Percentiles rank a stretch among this genome's conserved stretches.
These are phyloP conservation scores for Talaromyces sp. DNA, from an alignment of 2,329 filamentous ascomycete genomes.

Conservation along the genomic window DNA sequence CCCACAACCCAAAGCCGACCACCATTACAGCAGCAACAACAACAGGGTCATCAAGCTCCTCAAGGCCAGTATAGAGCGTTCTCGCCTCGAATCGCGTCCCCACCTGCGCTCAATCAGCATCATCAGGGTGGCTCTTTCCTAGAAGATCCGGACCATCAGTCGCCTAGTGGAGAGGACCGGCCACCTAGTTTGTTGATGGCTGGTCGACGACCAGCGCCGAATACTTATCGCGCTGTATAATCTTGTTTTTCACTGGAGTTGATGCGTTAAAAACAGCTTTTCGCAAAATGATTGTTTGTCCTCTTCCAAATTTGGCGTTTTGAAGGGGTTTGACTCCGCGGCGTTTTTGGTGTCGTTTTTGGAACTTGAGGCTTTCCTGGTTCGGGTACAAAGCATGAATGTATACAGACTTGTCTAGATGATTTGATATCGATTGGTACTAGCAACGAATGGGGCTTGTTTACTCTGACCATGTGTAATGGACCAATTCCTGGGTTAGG, in stretches of 20 bases:
- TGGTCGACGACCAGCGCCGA: constrained; percentile 36
- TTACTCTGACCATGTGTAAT: too few relatives aligned
- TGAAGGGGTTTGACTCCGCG: background rate
- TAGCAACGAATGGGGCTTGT: background rate
- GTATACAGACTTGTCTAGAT: background rate
- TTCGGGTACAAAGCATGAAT: background rate
- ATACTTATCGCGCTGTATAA: constrained; percentile 36
- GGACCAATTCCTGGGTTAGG: background rate
- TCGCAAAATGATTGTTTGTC: too few relatives aligned
- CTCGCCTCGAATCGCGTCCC: constrained; percentile 10
- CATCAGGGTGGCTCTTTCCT: background rate
- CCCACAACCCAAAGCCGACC: constrained; percentile 4
- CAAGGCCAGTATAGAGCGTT: constrained; percentile 4
- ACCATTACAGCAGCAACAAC: background rate
- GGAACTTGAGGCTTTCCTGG: background rate
- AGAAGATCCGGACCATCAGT: constrained; percentile 8
- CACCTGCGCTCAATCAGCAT: constrained; percentile 5
- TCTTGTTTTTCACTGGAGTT: background rate
- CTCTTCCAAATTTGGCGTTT: background rate
- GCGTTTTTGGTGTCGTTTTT: background rate
- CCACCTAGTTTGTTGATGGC: constrained; percentile 42
- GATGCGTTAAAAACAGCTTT: too few relatives aligned
- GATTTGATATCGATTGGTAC: background rate
- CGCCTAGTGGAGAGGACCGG: constrained; percentile 23
- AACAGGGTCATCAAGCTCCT: background rate